A percentile compares a stretch with the other conserved stretches of the same genome.
Conservation (phyloP, 768 basidiomycete species). For the Polyporus arcularius region DNA sequence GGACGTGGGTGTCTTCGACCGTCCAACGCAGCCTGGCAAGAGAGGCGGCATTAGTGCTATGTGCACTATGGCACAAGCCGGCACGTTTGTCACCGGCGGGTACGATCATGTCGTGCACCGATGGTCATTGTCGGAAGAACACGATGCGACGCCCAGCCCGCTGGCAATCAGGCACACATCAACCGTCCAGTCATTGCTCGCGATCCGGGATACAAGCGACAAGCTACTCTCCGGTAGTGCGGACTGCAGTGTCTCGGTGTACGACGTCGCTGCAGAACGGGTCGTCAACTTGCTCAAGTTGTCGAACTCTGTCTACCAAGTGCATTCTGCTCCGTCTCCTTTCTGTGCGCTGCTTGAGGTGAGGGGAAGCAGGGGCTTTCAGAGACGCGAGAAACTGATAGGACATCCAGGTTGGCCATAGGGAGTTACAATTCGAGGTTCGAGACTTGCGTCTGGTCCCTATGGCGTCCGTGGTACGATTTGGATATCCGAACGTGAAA, state of each 20-base stretch:
- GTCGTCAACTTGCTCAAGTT: conserved; percentile 41
- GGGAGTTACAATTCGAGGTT: conserved; percentile 55
- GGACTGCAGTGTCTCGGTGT: conserved; percentile 46
- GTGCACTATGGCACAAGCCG: conserved; percentile 41
- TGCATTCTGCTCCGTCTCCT: conserved; percentile 38
- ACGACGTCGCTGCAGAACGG: conserved; percentile 49
- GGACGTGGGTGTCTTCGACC: conserved; percentile 5
- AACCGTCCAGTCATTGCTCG: conserved; percentile 43
- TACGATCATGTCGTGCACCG: conserved; percentile 50
- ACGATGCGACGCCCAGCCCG: conserved; percentile 30
- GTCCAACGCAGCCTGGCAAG: conserved; percentile 25
- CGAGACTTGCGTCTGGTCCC: conserved; percentile 46
- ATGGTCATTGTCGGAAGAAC: conserved; percentile 39
- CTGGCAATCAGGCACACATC: conserved; percentile 46
- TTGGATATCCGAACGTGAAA: conserved; percentile 42
- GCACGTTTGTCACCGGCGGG: conserved; percentile 50
- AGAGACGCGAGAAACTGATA: too few relatives aligned
- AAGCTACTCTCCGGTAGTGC: conserved; percentile 51
- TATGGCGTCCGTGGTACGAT: conserved; percentile 38
- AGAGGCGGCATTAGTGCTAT: conserved; percentile 46
- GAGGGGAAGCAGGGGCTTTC: neutral
- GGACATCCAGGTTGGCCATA: conserved; percentile 42
- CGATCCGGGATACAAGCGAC: conserved; percentile 45
- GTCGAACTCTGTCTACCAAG: conserved; percentile 47
- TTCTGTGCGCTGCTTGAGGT: conserved; percentile 50